Base-by-base conservation (phyloP, 805 yeast genomes). In the Lachancea sp. region DNA sequence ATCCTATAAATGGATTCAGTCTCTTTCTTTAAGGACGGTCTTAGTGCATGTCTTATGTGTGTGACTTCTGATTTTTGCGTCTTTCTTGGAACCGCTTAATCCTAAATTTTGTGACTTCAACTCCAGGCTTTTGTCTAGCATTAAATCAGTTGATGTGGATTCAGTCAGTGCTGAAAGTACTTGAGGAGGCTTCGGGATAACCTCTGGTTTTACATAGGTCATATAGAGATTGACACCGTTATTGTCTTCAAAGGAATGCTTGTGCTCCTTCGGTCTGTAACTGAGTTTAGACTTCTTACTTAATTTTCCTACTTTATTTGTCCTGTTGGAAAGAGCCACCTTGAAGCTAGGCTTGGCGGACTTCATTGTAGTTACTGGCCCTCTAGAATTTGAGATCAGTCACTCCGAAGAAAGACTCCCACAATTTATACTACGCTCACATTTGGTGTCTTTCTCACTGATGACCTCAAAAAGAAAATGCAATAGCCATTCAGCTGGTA, bases 1-100 rank as follows among this genome's bases (percentile, higher is more conserved):
- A 58, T 0, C 59, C 60, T 46, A 58, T 54, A 41, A 58, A 58
- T 9, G 56, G 45, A 44, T 58, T 58, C 11, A 58, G 18, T 16
- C 47, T 45, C 32, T 45, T 51, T 13, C 27, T 41, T 27, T 10
- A 9, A 33, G 16, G 9, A n/a, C n/a, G n/a, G n/a, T n/a, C n/a
- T n/a, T n/a, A n/a, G n/a, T n/a, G n/a, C n/a, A n/a, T n/a, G n/a
- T n/a, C 26, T 31, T 31, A 18, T 39, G 18, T 30, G 4, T 31
- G 15, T 12, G 4, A 16, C 5, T 16, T 11, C 19, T 31, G 4
- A 15, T 12, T 16, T 15, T 30, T 17, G 18, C 11, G 34, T 27
- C 22, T 6, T 29, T n/a, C n/a, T n/a, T n/a, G n/a, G n/a, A n/a
- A n/a, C n/a, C n/a, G n/a, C n/a, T n/a, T n/a, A n/a, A n/a, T n/a